Percentiles rank a stretch among this genome's conserved stretches.
Conservation (phyloP, 2,329 filamentous ascomycete species). For the Elsinoe perseae region DNA sequence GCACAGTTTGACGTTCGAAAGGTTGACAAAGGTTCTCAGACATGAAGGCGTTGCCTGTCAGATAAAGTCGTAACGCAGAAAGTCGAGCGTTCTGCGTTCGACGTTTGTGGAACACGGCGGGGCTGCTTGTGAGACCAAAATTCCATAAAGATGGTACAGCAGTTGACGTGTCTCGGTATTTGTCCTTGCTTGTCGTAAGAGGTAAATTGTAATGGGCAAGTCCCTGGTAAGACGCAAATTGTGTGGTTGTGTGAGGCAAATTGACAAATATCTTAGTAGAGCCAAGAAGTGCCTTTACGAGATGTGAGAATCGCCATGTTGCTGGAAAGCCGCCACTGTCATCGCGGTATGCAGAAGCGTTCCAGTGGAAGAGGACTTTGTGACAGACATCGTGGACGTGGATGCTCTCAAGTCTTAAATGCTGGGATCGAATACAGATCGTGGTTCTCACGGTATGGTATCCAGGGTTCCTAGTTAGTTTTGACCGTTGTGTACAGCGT, state of each 20-base stretch:
- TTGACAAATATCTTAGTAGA: slow-evolving; percentile 5
- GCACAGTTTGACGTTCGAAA: slow-evolving; percentile 2
- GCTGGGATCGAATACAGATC: not conserved
- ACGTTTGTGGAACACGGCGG: slow-evolving; percentile 14
- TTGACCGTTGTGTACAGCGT: slow-evolving; percentile 3
- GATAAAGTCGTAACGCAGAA: slow-evolving; percentile 13
- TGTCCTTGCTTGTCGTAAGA: not conserved
- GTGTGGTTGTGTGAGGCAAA: not conserved
- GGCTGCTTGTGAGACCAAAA: slow-evolving; percentile 10
- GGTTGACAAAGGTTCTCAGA: not conserved
- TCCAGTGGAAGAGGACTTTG: too few species aligned
- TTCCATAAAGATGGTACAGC: slow-evolving; percentile 14
- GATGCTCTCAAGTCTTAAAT: not conserved
- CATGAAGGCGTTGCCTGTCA: slow-evolving; percentile 11
- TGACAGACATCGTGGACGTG: too few species aligned
- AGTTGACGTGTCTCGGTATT: slow-evolving; percentile 8
- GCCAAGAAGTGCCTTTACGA: not conserved
- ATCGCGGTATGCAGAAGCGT: too few species aligned
- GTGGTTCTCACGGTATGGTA: slow-evolving; percentile 8
- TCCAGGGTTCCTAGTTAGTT: slow-evolving; percentile 12
- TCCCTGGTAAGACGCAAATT: not conserved
- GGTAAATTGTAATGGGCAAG: not conserved
- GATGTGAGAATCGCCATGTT: not conserved
- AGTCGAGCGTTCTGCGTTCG: slow-evolving; percentile 4
- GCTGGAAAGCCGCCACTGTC: not conserved